Base-by-base conservation (phyloP, 352 stramenopile genomes). In the Blastocystis sp. region DNA sequence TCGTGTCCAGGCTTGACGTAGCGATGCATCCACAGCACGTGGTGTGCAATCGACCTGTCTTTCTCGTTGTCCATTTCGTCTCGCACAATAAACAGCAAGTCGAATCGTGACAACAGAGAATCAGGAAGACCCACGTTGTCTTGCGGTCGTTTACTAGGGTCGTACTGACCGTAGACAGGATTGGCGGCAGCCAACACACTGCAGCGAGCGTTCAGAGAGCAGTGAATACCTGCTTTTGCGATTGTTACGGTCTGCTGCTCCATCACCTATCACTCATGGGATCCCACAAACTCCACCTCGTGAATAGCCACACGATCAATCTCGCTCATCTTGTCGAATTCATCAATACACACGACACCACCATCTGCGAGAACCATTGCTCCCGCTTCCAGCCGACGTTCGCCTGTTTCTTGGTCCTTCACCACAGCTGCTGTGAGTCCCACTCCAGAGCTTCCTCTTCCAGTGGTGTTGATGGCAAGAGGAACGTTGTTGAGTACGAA, bases 241-340 rank as follows among this genome's bases (percentile, higher is more conserved):
- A 99, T 99, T 2, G 97, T 99, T 3, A 99, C 96, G 0, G 98
- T 99, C 91, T 99, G 98, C 91, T 99, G 98, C 92, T 99, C 98
- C 98, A 99, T 99, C 0, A 96, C 95, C 76, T 70, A 81, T 20
- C 11, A 13, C 26, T 64, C 11, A 81, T 75, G 20, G n/a, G 20
- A 11, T 56, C 39, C 30, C 30, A 34, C 30, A 6, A 66, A 95
- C 93, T 79, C 41, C 45, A 81, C 76, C 95, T 99, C 98, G 93
- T 99, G 98, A 90, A 99, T 99, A 3, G 98, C 97, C 24, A 99
- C 98, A 55, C 96, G 95, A 95, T 99, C 96, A 16, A 94, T 94
- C 91, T 98, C 95, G 92, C 94, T 96, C 96, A 98, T 98, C 91
- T 98, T 98, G 90, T 98, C 96, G 70, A 98, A 98, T 91, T 99